A percentile compares a stretch with the other conserved stretches of the same genome.
Evolutionary conservation across 169 alveolate species (phyloP).

Genomic region (Eimeria sp.): DNA sequence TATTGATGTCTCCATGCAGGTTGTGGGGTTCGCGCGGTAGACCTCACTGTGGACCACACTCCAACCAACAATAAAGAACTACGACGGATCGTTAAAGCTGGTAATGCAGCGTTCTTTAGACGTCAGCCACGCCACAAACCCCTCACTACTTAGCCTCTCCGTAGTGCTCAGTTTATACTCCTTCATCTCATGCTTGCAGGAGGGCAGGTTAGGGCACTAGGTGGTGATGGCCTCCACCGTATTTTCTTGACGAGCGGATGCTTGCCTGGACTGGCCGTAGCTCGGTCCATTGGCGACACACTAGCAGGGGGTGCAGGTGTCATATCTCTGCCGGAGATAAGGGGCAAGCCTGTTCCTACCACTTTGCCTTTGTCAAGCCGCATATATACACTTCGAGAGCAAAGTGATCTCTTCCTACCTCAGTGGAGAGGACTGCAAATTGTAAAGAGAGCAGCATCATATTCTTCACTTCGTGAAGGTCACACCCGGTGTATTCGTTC

Average conservation of each 20-base stretch:
- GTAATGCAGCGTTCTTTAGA: neutral
- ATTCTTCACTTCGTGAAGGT: neutral
- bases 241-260: constrained; percentile 90
- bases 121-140: neutral
- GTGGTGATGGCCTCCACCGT: constrained; percentile 91
- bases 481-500: neutral
- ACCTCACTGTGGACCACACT: constrained; percentile 89
- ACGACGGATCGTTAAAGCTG: constrained; percentile 87
- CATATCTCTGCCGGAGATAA: constrained; percentile 92
- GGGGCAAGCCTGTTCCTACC: constrained; percentile 30
- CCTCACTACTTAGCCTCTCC: neutral
- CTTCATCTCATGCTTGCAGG: constrained; percentile 83
- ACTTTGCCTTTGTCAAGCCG: neutral
- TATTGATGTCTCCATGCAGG: constrained; percentile 1
- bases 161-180: neutral
- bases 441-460: neutral
- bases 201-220: constrained; percentile 92
- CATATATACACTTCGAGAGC: neutral
- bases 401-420: no score
- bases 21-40: constrained; percentile 58
- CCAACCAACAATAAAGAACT: constrained; percentile 90
- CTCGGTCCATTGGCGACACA: constrained; percentile 96
- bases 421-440: neutral
- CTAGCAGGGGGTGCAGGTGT: constrained; percentile 93
- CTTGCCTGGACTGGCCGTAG: constrained; percentile 95